Evolutionary conservation across 805 yeast species (phyloP).

Genomic region (Deakozyma indianensis): DNA sequence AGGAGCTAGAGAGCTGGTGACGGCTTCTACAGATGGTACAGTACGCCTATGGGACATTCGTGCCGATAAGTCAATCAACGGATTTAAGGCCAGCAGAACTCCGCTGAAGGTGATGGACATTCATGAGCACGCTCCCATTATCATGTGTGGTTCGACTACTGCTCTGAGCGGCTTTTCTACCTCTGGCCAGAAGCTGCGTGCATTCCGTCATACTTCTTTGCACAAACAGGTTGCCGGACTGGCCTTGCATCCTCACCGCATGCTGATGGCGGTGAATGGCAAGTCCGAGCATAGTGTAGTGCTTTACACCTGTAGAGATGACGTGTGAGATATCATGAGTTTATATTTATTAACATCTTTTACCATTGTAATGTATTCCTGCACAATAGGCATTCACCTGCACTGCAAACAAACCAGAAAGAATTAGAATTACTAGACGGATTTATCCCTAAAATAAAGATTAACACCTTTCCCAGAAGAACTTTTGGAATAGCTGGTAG

Average conservation of each 20-base stretch:
- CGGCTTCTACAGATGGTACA: slow-evolving; percentile 65
- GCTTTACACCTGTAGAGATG: neutral
- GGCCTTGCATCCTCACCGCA: slow-evolving; percentile 83
- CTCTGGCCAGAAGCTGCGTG: slow-evolving; percentile 83
- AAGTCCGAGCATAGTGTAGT: slow-evolving; percentile 5
- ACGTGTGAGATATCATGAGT: neutral
- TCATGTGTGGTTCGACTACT: slow-evolving; percentile 40
- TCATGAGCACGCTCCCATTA: slow-evolving; percentile 94
- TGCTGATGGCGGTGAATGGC: slow-evolving; percentile 76
- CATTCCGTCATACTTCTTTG: slow-evolving; percentile 18
- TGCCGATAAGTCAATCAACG: slow-evolving; percentile 20
- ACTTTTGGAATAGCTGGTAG: too few species aligned
- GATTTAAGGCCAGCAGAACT: slow-evolving; percentile 16
- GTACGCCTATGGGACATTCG: slow-evolving; percentile 90
- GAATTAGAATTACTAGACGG: too few species aligned
- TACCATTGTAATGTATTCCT: too few species aligned
- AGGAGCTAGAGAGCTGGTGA: slow-evolving; percentile 76
- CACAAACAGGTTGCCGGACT: slow-evolving; percentile 37
- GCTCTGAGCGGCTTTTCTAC: slow-evolving; percentile 64
- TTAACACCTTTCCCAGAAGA: too few species aligned
- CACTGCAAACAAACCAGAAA: too few species aligned
- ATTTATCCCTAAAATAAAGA: too few species aligned
- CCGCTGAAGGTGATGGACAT: slow-evolving; percentile 60
- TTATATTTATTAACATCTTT: too few species aligned
- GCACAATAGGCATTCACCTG: too few species aligned